Conservation (phyloP, 2,329 filamentous ascomycete genomes). For the Aspergillus puulaauensis region DNA sequence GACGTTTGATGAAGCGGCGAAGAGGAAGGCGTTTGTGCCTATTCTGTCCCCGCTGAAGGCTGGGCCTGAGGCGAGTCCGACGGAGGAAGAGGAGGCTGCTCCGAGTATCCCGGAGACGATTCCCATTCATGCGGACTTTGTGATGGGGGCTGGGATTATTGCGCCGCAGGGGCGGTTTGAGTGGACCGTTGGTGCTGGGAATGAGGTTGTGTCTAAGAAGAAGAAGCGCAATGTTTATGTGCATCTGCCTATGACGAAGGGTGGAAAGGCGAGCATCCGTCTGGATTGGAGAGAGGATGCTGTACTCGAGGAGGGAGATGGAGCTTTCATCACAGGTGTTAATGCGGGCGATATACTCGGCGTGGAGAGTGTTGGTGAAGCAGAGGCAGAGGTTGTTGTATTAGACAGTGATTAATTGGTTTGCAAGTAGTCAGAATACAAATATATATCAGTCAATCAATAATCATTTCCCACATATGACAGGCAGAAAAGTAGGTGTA, state of each 20-base stretch:
- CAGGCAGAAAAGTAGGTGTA: too few relatives aligned
- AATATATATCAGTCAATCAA: too few relatives aligned
- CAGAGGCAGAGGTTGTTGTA: constrained; percentile 68
- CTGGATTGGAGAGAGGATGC: constrained; percentile 66
- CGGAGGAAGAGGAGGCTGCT: constrained; percentile 64
- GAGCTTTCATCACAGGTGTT: constrained; percentile 69
- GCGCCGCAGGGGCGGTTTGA: constrained; percentile 64
- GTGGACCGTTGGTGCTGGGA: constrained; percentile 66
- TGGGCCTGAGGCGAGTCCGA: constrained; percentile 60
- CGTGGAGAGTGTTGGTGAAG: constrained; percentile 68
- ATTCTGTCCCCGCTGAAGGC: constrained; percentile 75
- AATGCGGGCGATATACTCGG: constrained; percentile 63
- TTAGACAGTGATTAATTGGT: constrained; percentile 58
- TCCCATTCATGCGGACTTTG: constrained; percentile 79
- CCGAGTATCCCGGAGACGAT: constrained; percentile 67
- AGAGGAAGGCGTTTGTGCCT: constrained; percentile 67
- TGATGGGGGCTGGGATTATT: constrained; percentile 77
- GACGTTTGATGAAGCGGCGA: constrained; percentile 70
- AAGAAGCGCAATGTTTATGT: constrained; percentile 70
- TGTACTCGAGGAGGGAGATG: constrained; percentile 73
- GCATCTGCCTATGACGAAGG: constrained; percentile 77
- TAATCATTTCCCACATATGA: too few relatives aligned
- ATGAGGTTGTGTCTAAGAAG: constrained; percentile 33
- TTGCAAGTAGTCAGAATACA: background rate
- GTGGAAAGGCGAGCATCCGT: constrained; percentile 69